Base-by-base conservation (phyloP, 1,284 basidiomycete genomes). In the Rhodotorula sp. region DNA sequence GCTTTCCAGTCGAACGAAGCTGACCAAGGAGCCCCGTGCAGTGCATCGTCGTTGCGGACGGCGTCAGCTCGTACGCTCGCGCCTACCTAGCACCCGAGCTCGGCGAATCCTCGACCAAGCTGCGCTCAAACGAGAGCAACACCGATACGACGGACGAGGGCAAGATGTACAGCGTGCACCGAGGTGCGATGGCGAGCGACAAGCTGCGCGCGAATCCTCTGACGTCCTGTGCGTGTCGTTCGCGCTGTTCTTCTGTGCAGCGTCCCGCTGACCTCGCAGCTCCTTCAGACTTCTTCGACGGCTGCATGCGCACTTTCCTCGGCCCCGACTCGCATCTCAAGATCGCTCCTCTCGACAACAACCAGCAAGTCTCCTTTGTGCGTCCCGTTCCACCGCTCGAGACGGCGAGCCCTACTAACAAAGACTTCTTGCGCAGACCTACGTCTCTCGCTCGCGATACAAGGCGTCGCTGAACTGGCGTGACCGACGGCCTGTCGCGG, bases 1-100 rank as follows among this genome's bases (percentile, higher is more conserved):
- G 29, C n/a, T 52, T 44, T 2, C 2, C 22, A 6, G 24, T 32
- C 13, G 36, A 36, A 15, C 20, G 19, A 7, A 24, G 34, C 48
- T 29, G 39, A 9, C 52, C 11, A 3, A 44, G 39, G 13, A 15
- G 39, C 3, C 13, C 3, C 39, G 39, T 44, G 36, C 47, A 68
- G 57, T 22, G 62, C n/a, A 47, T 69, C 34, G 49, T 70, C 2
- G 59, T 70, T 4, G 59, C 53, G 32, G 68, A 70, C 56, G 68
- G 68, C 27, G 60, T 62, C 34, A 65, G 59, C 39, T 66, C 64
- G 24, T 59, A 59, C 53, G 52, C 44, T 5, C 36, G 36, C 24
- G 30, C 39, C 17, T 60, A 39, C 64, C 64, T 46, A 4, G 36
- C 59, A 4, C 59, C 49, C 36, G 55, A 55, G 6, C 46, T 55